Percentiles rank a stretch among this genome's conserved stretches.
Conservation (phyloP, 129 eudicot species). For the Artemisia annua region DNA sequence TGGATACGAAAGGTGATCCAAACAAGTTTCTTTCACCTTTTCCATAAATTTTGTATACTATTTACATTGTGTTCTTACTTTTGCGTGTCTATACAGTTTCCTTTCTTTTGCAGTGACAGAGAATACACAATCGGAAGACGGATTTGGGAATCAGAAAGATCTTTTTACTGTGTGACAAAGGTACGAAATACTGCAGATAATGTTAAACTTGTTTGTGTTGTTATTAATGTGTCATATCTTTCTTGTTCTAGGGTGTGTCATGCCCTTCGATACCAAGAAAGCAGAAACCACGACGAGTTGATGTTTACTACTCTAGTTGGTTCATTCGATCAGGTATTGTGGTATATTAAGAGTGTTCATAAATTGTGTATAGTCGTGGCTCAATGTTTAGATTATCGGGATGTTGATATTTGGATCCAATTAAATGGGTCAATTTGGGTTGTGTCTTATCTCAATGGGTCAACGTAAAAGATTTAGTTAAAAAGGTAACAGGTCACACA, state of each 20-base stretch:
- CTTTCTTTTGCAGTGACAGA: conserved; percentile 92
- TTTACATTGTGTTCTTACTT: background rate
- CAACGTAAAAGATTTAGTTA: no score
- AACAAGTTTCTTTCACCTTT: background rate
- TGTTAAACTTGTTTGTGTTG: background rate
- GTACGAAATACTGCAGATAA: conserved; percentile 30
- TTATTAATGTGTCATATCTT: no score
- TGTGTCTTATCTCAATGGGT: no score
- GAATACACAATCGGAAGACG: conserved; percentile 85
- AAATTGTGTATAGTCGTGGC: no score
- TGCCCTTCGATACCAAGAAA: conserved; percentile 53
- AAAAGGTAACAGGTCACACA: no score
- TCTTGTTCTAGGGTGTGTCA: conserved; percentile 66
- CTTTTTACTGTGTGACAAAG: conserved; percentile 94
- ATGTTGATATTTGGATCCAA: no score
- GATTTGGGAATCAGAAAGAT: conserved; percentile 82
- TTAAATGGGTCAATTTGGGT: no score
- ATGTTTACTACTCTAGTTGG: conserved; percentile 91
- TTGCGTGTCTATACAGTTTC: conserved; percentile 57
- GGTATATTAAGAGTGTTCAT: background rate
- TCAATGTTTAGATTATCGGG: no score
- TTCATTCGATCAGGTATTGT: conserved; percentile 70
- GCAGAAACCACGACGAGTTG: conserved; percentile 87
- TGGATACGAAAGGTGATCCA: conserved; percentile 83
- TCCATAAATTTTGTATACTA: background rate